Percentiles rank a stretch among this genome's conserved stretches.
Conservation (phyloP, 2,329 filamentous ascomycete species). For the Ramularia collo-cygni region DNA sequence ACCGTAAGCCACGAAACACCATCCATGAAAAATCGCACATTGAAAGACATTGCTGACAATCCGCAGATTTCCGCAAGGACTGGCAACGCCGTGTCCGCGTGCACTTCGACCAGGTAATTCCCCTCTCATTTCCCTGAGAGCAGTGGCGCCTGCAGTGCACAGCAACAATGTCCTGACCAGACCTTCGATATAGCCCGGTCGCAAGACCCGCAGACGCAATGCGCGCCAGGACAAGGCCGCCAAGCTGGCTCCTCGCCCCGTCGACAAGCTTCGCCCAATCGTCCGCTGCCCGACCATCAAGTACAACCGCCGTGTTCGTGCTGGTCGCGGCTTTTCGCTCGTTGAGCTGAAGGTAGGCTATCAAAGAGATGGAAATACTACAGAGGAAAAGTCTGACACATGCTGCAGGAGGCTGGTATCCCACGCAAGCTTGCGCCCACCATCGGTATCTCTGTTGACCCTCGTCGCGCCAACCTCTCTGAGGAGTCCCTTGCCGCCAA, state of each 20-base stretch:
- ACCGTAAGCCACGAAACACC: constrained; percentile 45
- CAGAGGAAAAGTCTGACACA: constrained; percentile 11
- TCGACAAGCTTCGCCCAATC: constrained; percentile 93
- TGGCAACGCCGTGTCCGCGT: constrained; percentile 98
- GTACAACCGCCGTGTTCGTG: constrained; percentile 94
- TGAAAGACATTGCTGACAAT: constrained; percentile 8
- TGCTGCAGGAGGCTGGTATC: constrained; percentile 78
- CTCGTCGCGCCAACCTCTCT: constrained; percentile 92
- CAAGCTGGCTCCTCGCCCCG: constrained; percentile 87
- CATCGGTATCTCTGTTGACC: constrained; percentile 95
- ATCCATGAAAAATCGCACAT: not conserved
- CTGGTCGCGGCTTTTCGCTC: constrained; percentile 95
- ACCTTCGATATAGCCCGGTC: constrained; percentile 64
- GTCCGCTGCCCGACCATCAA: constrained; percentile 97
- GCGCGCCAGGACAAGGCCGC: constrained; percentile 93
- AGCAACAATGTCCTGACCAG: constrained; percentile 32
- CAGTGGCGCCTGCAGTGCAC: constrained; percentile 44
- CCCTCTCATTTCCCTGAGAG: constrained; percentile 46
- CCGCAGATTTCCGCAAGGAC: constrained; percentile 95
- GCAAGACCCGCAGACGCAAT: constrained; percentile 87
- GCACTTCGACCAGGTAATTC: constrained; percentile 98
- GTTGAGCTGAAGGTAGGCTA: constrained; percentile 86
- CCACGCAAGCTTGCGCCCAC: constrained; percentile 89
- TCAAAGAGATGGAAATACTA: constrained; percentile 3
- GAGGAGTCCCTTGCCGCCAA: constrained; percentile 93